These are phyloP conservation scores for Podaxis pistillaris DNA, from an alignment of 768 basidiomycete species.

Conservation along the genomic window DNA sequence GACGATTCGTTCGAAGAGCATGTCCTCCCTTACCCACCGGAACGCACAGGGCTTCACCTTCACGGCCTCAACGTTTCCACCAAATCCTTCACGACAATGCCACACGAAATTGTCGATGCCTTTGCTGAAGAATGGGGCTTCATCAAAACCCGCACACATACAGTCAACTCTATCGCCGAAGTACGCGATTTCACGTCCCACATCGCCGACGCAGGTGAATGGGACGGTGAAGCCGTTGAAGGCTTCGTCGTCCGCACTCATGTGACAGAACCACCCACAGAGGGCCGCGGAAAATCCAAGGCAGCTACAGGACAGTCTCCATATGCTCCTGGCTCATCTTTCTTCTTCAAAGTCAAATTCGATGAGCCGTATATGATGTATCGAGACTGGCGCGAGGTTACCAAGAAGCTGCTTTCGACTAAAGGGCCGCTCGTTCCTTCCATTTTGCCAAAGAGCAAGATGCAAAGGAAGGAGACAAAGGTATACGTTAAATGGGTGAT, in stretches of 20 bases:
- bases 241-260: constrained; percentile 91
- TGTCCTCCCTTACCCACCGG: constrained; percentile 78
- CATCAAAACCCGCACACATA: constrained; percentile 67
- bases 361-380: constrained; percentile 99
- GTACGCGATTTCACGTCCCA: constrained; percentile 73
- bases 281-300: constrained; percentile 29
- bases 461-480: constrained; percentile 75
- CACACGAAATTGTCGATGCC: constrained; percentile 61
- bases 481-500: constrained; percentile 84
- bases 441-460: constrained; percentile 59
- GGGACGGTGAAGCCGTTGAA: constrained; percentile 84
- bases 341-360: constrained; percentile 99
- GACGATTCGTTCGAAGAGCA: constrained; percentile 98
- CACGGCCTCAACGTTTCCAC: constrained; percentile 84
- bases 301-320: constrained; percentile 44
- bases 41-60: constrained; percentile 86
- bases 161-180: constrained; percentile 57
- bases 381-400: constrained; percentile 95
- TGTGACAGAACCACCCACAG: constrained; percentile 44
- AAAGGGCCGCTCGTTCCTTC: constrained; percentile 29
- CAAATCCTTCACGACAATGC: constrained; percentile 67
- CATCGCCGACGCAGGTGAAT: constrained; percentile 65
- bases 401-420: constrained; percentile 63
- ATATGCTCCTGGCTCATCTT: constrained; percentile 76
- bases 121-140: constrained; percentile 94